Conservation (phyloP, 2,329 filamentous ascomycete species). For the Fonsecaea monophora region DNA sequence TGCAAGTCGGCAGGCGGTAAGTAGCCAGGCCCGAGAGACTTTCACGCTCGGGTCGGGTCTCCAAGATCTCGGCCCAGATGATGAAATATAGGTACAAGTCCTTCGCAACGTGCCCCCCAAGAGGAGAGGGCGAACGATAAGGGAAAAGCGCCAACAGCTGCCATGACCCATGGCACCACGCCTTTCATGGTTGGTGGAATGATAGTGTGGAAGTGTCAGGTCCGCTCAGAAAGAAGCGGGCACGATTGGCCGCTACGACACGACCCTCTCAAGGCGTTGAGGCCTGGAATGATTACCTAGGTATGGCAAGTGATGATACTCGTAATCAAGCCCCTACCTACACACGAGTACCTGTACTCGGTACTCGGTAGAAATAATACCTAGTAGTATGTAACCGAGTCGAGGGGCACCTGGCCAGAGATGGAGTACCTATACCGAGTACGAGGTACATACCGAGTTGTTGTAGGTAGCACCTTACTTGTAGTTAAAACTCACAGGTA, state of each 20-base stretch:
- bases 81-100: not conserved
- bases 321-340: too few relatives aligned
- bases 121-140: not conserved
- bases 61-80: not conserved
- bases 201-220: not conserved
- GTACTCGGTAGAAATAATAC: too few relatives aligned
- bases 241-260: not conserved
- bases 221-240: not conserved
- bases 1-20: not conserved
- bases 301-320: too few relatives aligned
- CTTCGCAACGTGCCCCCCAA: not conserved
- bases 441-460: too few relatives aligned
- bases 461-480: too few relatives aligned
- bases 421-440: too few relatives aligned
- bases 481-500: too few relatives aligned
- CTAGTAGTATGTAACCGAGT: too few relatives aligned
- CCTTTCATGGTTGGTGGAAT: not conserved
- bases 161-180: not conserved
- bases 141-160: not conserved
- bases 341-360: too few relatives aligned
- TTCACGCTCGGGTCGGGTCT: not conserved
- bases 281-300: too few relatives aligned
- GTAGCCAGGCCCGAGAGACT: not conserved
- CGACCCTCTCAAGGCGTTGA: not conserved
- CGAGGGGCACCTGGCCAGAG: too few relatives aligned